Conservation (phyloP, 257 asterid species). For the Avicennia marina region DNA sequence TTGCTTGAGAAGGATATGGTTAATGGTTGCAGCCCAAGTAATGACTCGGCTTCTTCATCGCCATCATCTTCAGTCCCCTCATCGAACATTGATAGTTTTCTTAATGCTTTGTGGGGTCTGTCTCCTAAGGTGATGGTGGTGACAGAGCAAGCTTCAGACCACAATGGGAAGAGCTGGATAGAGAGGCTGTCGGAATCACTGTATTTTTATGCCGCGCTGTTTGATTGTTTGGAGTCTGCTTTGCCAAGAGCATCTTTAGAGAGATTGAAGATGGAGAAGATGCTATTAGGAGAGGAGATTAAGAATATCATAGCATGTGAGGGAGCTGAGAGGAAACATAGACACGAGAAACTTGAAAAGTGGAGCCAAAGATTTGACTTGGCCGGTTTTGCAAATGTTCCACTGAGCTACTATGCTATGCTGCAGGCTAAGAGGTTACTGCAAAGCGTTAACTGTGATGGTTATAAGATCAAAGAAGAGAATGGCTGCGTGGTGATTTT, state of each 20-base stretch:
- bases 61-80: constrained; percentile 40
- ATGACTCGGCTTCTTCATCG: constrained; percentile 64
- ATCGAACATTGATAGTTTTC: constrained; percentile 36
- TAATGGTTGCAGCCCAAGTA: constrained; percentile 51
- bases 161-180: constrained; percentile 66
- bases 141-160: constrained; percentile 84
- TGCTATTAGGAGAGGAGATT: constrained; percentile 83
- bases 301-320: constrained; percentile 84
- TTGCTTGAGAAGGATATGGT: constrained; percentile 48
- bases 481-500: constrained; percentile 72
- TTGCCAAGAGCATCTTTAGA: constrained; percentile 70
- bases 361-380: constrained; percentile 69
- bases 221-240: constrained; percentile 78
- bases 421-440: constrained; percentile 74
- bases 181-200: constrained; percentile 79
- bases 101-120: constrained; percentile 60
- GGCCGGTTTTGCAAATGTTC: constrained; percentile 60
- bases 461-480: constrained; percentile 82
- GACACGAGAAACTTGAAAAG: constrained; percentile 84
- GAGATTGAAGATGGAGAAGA: constrained; percentile 77
- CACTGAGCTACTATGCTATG: constrained; percentile 83
- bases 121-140: constrained; percentile 87
- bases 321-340: constrained; percentile 70
- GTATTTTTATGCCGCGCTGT: constrained; percentile 78
- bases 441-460: constrained; percentile 67